phyloP scores from a whole-genome alignment of 331 rosid species.

The Spiraea crenata region DNA sequence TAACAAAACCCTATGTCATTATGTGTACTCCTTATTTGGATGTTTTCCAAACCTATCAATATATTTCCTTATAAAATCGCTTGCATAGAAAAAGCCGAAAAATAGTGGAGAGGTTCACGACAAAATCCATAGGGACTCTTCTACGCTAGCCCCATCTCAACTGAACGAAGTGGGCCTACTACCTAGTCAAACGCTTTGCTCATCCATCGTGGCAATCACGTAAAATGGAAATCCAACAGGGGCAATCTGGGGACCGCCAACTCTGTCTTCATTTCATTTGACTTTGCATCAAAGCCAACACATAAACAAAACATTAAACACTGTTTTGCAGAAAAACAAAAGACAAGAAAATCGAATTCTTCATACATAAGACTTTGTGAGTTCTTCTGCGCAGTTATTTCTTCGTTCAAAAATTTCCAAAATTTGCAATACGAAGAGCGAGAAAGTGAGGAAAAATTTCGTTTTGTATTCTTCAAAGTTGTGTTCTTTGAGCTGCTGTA shows the following conservation, averaged over 20 bases:
- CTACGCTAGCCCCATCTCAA: not conserved
- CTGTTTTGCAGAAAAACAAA: not conserved
- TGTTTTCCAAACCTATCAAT: no score
- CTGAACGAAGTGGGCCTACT: not conserved
- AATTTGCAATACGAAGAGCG: conserved; percentile 10
- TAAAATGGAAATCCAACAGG: conserved; percentile 4
- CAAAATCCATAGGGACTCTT: not conserved
- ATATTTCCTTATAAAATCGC: no score
- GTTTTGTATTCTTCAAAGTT: not conserved
- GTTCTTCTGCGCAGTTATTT: conserved; percentile 22
- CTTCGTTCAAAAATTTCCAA: not conserved
- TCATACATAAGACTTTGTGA: not conserved
- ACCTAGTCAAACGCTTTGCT: not conserved
- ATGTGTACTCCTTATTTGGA: no score
- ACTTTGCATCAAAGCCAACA: not conserved
- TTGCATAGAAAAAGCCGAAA: not conserved
- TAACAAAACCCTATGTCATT: no score
- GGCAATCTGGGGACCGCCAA: conserved; percentile 1
- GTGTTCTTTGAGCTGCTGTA: conserved; percentile 21
- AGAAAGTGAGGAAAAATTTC: not conserved
- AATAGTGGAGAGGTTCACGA: conserved; percentile 3
- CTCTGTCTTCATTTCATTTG: not conserved
- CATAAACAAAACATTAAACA: not conserved
- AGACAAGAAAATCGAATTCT: not conserved
- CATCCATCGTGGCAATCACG: conserved; percentile 8